These are phyloP conservation scores for Boletellus emodensis DNA, from an alignment of 768 basidiomycete genomes.

Conservation along the genomic window DNA sequence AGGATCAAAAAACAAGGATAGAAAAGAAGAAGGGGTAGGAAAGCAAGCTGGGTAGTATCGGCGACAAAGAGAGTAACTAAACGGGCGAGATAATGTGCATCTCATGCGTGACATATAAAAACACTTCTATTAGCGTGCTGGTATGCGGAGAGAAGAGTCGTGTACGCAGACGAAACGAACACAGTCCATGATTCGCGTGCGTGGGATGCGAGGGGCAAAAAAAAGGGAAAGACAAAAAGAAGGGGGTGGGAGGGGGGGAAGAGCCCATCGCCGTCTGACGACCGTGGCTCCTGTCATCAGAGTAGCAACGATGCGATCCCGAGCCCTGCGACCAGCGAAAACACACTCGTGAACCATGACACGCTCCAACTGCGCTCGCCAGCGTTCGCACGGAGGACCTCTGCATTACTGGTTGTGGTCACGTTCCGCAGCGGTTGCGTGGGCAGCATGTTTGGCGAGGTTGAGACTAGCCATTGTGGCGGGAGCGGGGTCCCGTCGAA, in stretches of 20 bases:
- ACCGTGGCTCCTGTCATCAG: slow-evolving; percentile 3
- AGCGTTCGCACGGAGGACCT: slow-evolving; percentile 18
- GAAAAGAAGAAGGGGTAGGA: background rate
- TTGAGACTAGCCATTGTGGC: slow-evolving; percentile 62
- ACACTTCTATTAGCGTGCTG: slow-evolving; percentile 20
- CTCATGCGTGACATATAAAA: slow-evolving; percentile 6
- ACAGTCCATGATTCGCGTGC: background rate
- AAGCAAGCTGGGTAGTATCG: slow-evolving; percentile 1
- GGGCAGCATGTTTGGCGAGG: slow-evolving; percentile 84
- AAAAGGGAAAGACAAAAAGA: background rate
- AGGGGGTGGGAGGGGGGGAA: too few relatives aligned
- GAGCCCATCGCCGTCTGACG: too few relatives aligned
- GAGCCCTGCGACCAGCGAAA: slow-evolving; percentile 15
- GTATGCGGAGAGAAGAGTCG: slow-evolving; percentile 11
- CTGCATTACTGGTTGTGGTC: slow-evolving; percentile 19
- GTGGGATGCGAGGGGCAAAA: background rate
- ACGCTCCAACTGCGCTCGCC: slow-evolving; percentile 23
- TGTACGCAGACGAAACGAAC: slow-evolving; percentile 4
- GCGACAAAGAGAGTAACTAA: background rate
- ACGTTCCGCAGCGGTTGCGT: slow-evolving; percentile 61
- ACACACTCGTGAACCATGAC: slow-evolving; percentile 8
- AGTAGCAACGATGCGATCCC: slow-evolving; percentile 25
- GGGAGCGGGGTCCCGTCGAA: slow-evolving; percentile 76
- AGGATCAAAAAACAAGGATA: background rate
- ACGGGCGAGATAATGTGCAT: background rate